These are phyloP conservation scores for Opeltia flavorubescens DNA, from an alignment of 495 filamentous ascomycete species.

Conservation along the genomic window DNA sequence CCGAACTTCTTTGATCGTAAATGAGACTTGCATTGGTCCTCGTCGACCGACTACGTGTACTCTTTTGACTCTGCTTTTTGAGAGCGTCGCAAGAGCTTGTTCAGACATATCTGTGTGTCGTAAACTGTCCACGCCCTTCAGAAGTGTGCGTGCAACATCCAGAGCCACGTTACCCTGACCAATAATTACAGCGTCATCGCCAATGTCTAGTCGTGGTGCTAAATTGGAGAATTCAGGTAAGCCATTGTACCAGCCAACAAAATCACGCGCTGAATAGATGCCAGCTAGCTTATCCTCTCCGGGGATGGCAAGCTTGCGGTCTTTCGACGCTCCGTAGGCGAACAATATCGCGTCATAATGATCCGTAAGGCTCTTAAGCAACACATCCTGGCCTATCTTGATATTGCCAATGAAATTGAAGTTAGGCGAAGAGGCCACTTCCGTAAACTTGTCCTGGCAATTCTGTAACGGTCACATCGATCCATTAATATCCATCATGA, in stretches of 20 bases:
- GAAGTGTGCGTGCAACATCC: conserved; percentile 79
- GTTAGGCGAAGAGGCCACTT: conserved; percentile 63
- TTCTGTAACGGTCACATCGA: too few species aligned
- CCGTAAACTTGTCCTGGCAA: conserved; percentile 82
- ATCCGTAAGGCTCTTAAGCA: conserved; percentile 50
- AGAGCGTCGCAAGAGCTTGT: conserved; percentile 59
- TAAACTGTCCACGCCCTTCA: conserved; percentile 56
- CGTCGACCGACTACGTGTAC: conserved; percentile 77
- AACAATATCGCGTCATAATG: conserved; percentile 92
- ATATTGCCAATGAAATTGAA: conserved; percentile 93
- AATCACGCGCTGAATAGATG: conserved; percentile 79
- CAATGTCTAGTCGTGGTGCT: conserved; percentile 59
- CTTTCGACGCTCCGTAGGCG: conserved; percentile 79
- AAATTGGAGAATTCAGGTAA: conserved; percentile 69
- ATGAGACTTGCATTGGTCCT: conserved; percentile 81
- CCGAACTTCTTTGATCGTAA: conserved; percentile 85
- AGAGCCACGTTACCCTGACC: conserved; percentile 94
- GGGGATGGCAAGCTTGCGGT: conserved; percentile 61
- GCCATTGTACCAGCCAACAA: conserved; percentile 98
- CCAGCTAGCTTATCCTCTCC: conserved; percentile 61
- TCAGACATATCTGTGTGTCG: conserved; percentile 78
- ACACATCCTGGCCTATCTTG: conserved; percentile 59
- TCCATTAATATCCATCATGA: too few species aligned
- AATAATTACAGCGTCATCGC: conserved; percentile 77
- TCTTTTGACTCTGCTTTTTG: conserved; percentile 58